A percentile compares a stretch with the other conserved stretches of the same genome.
Evolutionary conservation across 495 filamentous ascomycete genomes (phyloP).

Genomic region (Tuber indicum): DNA sequence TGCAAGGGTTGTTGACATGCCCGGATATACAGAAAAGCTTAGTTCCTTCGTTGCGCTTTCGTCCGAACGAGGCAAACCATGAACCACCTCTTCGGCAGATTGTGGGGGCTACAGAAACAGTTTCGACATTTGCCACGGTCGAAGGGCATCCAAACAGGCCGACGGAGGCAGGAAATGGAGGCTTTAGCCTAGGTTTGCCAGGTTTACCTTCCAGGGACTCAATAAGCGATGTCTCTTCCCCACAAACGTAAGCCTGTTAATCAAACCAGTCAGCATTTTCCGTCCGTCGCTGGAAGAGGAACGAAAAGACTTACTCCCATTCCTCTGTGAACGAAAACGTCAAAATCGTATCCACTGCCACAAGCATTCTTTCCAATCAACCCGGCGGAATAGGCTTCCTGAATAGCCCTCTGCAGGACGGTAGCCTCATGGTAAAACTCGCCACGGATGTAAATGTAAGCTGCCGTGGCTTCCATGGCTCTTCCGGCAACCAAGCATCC

Average conservation of each 20-base stretch:
- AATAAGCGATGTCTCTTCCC: conserved; percentile 95
- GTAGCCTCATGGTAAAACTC: conserved; percentile 98
- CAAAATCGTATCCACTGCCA: conserved; percentile 93
- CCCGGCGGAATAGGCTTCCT: conserved; percentile 91
- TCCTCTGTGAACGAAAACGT: conserved; percentile 91
- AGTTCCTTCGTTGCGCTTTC: conserved; percentile 89
- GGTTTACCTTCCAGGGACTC: conserved; percentile 98
- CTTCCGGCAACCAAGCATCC: conserved; percentile 94
- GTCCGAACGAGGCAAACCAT: conserved; percentile 91
- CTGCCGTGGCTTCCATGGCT: conserved; percentile 95
- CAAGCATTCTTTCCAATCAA: conserved; percentile 97
- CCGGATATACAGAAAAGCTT: conserved; percentile 99
- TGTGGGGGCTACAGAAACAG: conserved; percentile 87
- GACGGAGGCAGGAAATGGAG: conserved; percentile 93
- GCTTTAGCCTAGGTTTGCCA: conserved; percentile 96
- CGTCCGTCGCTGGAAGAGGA: background rate
- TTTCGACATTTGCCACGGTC: conserved; percentile 97
- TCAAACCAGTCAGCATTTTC: conserved; percentile 3
- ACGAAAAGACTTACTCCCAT: conserved; percentile 53
- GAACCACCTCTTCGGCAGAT: conserved; percentile 85
- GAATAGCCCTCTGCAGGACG: conserved; percentile 85
- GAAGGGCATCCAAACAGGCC: conserved; percentile 96
- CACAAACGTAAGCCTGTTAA: conserved; percentile 75
- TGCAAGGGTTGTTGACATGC: conserved; percentile 96
- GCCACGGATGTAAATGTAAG: conserved; percentile 98